Conservation (phyloP, 768 basidiomycete species). For the Steccherinum ochraceum region DNA sequence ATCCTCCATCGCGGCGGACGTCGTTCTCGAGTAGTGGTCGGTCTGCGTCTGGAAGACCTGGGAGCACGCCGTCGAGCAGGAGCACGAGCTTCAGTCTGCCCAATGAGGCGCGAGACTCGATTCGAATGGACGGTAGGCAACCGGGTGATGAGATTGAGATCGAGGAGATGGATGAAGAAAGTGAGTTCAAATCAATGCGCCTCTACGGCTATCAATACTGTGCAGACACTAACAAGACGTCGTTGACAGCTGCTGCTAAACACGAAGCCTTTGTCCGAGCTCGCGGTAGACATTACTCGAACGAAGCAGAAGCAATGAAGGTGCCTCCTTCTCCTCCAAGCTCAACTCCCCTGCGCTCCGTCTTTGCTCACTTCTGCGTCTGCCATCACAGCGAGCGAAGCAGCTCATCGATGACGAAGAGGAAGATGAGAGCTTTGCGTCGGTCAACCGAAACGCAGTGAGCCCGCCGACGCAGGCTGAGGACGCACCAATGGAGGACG, state of each 20-base stretch:
- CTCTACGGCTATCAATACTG: too few relatives aligned
- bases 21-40: slow-evolving; percentile 64
- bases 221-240: neutral
- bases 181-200: slow-evolving; percentile 41
- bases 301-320: slow-evolving; percentile 93
- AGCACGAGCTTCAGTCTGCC: slow-evolving; percentile 84
- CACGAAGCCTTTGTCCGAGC: slow-evolving; percentile 79
- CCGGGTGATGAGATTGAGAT: slow-evolving; percentile 57
- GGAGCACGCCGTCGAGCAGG: slow-evolving; percentile 61
- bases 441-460: slow-evolving; percentile 14
- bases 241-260: slow-evolving; percentile 60
- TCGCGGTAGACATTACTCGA: slow-evolving; percentile 80
- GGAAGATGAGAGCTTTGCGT: slow-evolving; percentile 23
- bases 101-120: slow-evolving; percentile 55
- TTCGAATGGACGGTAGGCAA: slow-evolving; percentile 37
- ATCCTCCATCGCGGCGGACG: slow-evolving; percentile 66
- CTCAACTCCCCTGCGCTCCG: neutral
- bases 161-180: slow-evolving; percentile 87
- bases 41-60: slow-evolving; percentile 48
- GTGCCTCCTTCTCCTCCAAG: slow-evolving; percentile 27
- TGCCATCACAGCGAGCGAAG: slow-evolving; percentile 53
- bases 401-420: slow-evolving; percentile 56
- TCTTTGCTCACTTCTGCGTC: slow-evolving; percentile 6
- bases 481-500: slow-evolving; percentile 21
- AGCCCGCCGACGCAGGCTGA: slow-evolving; percentile 14